Conservation (phyloP, 306 rosid species). For the Prunus armeniaca region DNA sequence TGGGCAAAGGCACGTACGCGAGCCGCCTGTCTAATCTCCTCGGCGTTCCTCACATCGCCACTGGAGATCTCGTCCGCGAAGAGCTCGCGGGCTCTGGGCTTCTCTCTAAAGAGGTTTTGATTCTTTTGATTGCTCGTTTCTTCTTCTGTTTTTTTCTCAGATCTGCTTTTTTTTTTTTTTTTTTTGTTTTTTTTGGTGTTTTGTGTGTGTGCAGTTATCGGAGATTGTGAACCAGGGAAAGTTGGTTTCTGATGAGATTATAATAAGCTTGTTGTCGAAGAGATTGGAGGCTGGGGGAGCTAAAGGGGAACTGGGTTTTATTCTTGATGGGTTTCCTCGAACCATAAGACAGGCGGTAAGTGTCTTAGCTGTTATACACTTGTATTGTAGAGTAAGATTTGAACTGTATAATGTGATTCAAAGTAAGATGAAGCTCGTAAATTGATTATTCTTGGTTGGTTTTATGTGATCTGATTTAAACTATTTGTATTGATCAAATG, state of each 20-base stretch:
- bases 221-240: conserved; percentile 89
- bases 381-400: not conserved
- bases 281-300: conserved; percentile 70
- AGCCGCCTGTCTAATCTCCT: conserved; percentile 82
- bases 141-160: not conserved
- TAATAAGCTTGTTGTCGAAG: conserved; percentile 74
- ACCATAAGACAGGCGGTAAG: conserved; percentile 92
- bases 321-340: conserved; percentile 98
- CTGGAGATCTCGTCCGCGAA: conserved; percentile 92
- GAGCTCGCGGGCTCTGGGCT: conserved; percentile 82
- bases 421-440: not conserved
- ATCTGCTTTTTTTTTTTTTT: not conserved
- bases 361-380: conserved; percentile 10
- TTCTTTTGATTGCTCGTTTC: not conserved
- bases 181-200: not conserved
- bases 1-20: conserved; percentile 92
- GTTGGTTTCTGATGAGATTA: conserved; percentile 89
- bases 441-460: not conserved
- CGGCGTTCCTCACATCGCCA: conserved; percentile 81
- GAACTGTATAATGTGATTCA: not conserved
- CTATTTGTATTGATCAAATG: not conserved
- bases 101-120: conserved; percentile 58
- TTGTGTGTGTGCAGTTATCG: conserved; percentile 53
- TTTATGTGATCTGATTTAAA: not conserved
- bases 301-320: conserved; percentile 78